Evolutionary conservation across 2,329 filamentous ascomycete genomes (phyloP), one percentile per base, ranked within the genome.

Genomic region (Ceratocystis papillata): DNA sequence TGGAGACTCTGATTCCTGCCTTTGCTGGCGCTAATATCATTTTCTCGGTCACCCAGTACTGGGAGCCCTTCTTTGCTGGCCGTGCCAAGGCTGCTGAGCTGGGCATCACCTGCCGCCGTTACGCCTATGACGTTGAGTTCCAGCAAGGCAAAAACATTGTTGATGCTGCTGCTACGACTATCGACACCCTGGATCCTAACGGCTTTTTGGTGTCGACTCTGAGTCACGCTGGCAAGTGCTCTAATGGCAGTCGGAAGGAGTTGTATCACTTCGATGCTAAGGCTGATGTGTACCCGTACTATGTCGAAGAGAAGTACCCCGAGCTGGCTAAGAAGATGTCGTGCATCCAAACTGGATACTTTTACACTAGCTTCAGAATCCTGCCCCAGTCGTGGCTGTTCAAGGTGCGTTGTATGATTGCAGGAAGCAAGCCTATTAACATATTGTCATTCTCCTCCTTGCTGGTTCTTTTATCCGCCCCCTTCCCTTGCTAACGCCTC

Each of bases 1-100:
- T 73, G 2, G 68, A 69, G 1, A 74, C 74, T 12, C 74, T 82
- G 44, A 71, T 74, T 60, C 53, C 69, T 0, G 78, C 77, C 0
- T 80, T 81, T 65, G 59, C 45, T 1, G 78, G 77, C 6, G 80
- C 80, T 20, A 77, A 79, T 67, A 71, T 77, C 66, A 81, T 84
- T 67, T 84, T 83, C 72, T 76, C 76, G 68, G 78, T 82, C 62
- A 84, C 81, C 0, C 77, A 84, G 68, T 84, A 80, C 72, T 84
- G 79, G 78, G 77, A 80, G 65, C 75, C 77, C 1, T 81, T 81
- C 70, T 77, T 77, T 70, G 74, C 76, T 2, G 74, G 76, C 0
- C 76, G 77, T 12, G 70, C 73, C 25, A 73, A 74, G 63, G 78
- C 77, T 2, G 67, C 70, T 3, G 73, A 75, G 41, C 69, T 72